Evolutionary conservation across 116 monocot genomes (phyloP), one percentile per base, ranked within the genome.

Genomic region (Dioscorea cayenensis): DNA sequence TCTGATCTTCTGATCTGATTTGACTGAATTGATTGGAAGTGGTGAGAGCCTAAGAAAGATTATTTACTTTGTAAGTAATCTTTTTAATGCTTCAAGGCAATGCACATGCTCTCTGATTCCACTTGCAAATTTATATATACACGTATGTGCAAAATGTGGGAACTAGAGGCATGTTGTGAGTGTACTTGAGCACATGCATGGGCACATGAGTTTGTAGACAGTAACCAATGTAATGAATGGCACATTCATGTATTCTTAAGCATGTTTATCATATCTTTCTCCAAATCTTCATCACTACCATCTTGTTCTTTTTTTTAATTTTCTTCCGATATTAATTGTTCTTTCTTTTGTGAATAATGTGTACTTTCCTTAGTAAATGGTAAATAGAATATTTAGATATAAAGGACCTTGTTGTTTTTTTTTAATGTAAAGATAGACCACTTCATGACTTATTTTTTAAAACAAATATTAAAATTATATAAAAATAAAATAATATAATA

Each of bases 231-330:
- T n/a, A 59, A 14, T 16, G 6, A 23, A 11, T 63, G 11, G 23
- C 63, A 63, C 63, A 63, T 63, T 20, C 63, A 63, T 23, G 25
- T 63, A 63, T 63, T 63, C 63, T 21, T 12, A 20, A 63, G 63
- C 6, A 63, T 63, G 25, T 63, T 23, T 19, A 22, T 20, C 60
- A 22, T 61, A 61, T 61, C 63, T 21, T 63, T 63, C 23, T 63
- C 27, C 4, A 63, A 27, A 63, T 63, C 63, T 63, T 63, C 10
- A 63, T 63, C 63, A 63, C 63, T 63, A 7, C 22, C 63, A 63
- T 23, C 63, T 51, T 16, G 23, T 21, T 63, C 21, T 63, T 63
- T 63, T 63, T 11, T 63, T 61, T 63, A 12, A 11, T 63, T 63
- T 63, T 27, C 4, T 63, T 63, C 23, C 63, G 5, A 32, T 32